phyloP scores from a whole-genome alignment of 495 filamentous ascomycete species.

The Penicillium paxilli region DNA sequence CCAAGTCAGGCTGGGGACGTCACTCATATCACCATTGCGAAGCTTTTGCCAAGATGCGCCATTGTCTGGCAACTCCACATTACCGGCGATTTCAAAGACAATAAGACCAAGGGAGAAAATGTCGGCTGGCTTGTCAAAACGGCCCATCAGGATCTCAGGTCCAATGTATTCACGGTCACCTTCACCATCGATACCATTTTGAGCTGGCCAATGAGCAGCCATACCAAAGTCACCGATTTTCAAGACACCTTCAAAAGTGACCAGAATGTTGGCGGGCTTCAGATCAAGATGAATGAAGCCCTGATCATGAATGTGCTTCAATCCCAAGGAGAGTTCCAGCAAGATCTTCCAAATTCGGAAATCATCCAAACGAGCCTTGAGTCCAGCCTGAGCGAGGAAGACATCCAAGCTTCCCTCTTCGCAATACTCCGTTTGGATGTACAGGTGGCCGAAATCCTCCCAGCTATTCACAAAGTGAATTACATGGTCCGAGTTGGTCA shows the following conservation, averaged over 20 bases:
- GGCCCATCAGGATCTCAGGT: constrained; percentile 81
- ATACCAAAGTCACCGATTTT: constrained; percentile 98
- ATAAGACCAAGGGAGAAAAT: constrained; percentile 92
- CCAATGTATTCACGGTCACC: constrained; percentile 96
- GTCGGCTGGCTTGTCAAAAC: constrained; percentile 86
- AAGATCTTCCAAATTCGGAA: constrained; percentile 98
- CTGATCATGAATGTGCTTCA: constrained; percentile 83
- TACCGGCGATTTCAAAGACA: constrained; percentile 89
- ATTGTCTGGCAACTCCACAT: constrained; percentile 88
- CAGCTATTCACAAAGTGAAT: constrained; percentile 79
- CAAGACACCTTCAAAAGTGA: constrained; percentile 84
- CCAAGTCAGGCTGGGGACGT: constrained; percentile 79
- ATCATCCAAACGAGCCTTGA: constrained; percentile 86
- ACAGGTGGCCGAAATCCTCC: constrained; percentile 79
- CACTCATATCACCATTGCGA: constrained; percentile 81
- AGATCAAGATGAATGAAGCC: constrained; percentile 93
- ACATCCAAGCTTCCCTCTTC: constrained; percentile 86
- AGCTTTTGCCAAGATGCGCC: constrained; percentile 86
- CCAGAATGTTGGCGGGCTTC: constrained; percentile 92
- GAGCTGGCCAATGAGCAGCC: constrained; percentile 76
- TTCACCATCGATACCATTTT: constrained; percentile 78
- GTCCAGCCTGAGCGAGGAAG: constrained; percentile 76
- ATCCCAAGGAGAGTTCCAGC: constrained; percentile 75
- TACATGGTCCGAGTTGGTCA: constrained; percentile 77
- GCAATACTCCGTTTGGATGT: constrained; percentile 96